Evolutionary conservation across 1,139 yeast species (phyloP), one percentile per base, ranked within the genome.

Genomic region (Debaryomyces udenii): DNA sequence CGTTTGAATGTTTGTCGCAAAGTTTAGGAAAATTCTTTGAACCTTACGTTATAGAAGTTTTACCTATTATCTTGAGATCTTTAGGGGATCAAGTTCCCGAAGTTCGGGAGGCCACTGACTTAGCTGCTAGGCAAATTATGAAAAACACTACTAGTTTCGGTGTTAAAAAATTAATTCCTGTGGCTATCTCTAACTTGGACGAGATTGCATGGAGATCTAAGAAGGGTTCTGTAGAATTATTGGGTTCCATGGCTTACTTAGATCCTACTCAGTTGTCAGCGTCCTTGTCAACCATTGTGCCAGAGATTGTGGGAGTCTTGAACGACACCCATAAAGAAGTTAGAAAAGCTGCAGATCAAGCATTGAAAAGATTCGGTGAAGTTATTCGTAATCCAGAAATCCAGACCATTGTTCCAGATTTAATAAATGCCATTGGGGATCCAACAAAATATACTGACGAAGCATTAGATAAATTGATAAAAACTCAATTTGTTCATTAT

Each of bases 301-400:
- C 99, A 2, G 96, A 91, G 59, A 89, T 93, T 65, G 99, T 93
- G 42, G 93, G 95, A 51, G 96, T 91, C 15, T 72, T 94, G 57
- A 91, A 88, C 57, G 99, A 93, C 53, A 81, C 97, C 0, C 99
- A 93, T 62, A 91, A 91, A 59, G 99, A 93, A 59, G 99, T 93
- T 20, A 78, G 99, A 50, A 88, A 86, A 54, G 95, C 99, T 1
- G 99, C 97, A 2, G 96, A 88, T 59, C 84, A 80, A 51, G 80
- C 97, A 3, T 73, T 93, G 62, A 86, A 87, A 59, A 77, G 91
- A 57, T 93, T 94, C 58, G 99, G 99, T 57, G 97, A 93, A 50
- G 99, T 93, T 48, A 94, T 94, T 50, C 79, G 96, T 62, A 94
- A 94, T 61, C 99, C 99, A 0, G 99, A 94, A 66, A 93, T 94